phyloP scores from a whole-genome alignment of 768 basidiomycete species.

The Auriscalpium orientale region DNA sequence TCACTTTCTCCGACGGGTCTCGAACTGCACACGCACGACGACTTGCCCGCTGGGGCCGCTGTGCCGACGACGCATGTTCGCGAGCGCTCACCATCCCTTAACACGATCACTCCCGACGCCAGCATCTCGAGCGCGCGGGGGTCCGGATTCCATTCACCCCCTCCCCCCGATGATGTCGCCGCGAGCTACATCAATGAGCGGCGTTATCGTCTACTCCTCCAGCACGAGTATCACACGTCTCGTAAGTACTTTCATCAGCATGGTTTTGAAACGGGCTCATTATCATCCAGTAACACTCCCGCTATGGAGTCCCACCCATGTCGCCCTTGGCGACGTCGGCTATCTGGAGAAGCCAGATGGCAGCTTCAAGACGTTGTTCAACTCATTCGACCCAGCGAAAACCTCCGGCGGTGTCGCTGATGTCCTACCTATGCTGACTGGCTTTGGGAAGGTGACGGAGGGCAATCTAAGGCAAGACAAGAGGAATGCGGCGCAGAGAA shows the following conservation, averaged over 20 bases:
- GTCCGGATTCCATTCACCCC: slow-evolving; percentile 32
- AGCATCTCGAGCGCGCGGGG: neutral
- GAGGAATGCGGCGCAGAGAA: slow-evolving; percentile 49
- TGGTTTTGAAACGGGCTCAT: neutral
- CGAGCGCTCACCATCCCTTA: neutral
- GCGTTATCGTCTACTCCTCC: slow-evolving; percentile 57
- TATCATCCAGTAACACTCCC: slow-evolving; percentile 32
- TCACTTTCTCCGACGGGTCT: neutral
- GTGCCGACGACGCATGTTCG: neutral
- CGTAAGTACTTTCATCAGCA: slow-evolving; percentile 32
- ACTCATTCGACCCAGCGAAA: slow-evolving; percentile 49
- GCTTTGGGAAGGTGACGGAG: slow-evolving; percentile 50
- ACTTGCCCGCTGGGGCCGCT: neutral
- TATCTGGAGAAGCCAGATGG: slow-evolving; percentile 65
- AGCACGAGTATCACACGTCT: slow-evolving; percentile 63
- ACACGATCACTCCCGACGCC: slow-evolving; percentile 1
- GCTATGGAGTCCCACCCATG: slow-evolving; percentile 59
- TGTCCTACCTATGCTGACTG: slow-evolving; percentile 50
- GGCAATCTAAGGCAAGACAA: slow-evolving; percentile 48
- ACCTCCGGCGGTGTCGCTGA: slow-evolving; percentile 35
- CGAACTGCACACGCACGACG: neutral
- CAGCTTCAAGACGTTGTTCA: slow-evolving; percentile 64
- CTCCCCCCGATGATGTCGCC: slow-evolving; percentile 30
- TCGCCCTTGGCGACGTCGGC: slow-evolving; percentile 67
- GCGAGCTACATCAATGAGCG: slow-evolving; percentile 49